Evolutionary conservation across 108 stramenopile species (phyloP), one percentile per base, ranked within the genome.

Genomic region (Nitzschia sp.): DNA sequence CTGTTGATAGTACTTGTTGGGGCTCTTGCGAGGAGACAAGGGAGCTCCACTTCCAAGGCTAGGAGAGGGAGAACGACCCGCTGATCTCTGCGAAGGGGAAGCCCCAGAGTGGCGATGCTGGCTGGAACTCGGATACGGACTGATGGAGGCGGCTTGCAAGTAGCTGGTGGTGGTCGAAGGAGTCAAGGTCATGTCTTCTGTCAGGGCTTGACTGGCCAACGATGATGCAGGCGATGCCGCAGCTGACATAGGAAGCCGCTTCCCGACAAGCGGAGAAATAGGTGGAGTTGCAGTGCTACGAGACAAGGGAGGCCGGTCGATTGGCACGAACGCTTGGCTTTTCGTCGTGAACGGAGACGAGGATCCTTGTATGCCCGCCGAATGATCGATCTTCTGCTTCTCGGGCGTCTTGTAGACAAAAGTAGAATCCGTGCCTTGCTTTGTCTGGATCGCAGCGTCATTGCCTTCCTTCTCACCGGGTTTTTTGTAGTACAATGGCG

Each of bases 1-100:
- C 19, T 41, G 36, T 25, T 34, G 60, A 23, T 31, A n/a, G 38
- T 66, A 41, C 66, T 66, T 66, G 63, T n/a, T 50, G 5, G 66
- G 66, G 34, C 53, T 54, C 35, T 54, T 53, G 33, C 34, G 66
- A 23, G 66, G 66, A 1, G 66, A 38, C 23, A 34, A 25, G 23
- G 38, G 21, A 26, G 35, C 21, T 45, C 31, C 16, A 61, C 17
- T 21, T 1, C 38, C 9, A 6, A 19, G 17, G n/a, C 33, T 61
- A 41, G 57, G 57, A 2, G 57, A 58, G 3, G n/a, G 41, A n/a
- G 19, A 22, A n/a, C 55, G 15, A 26, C 23, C 28, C 23, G 27
- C 19, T 25, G 27, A 15, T 15, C 6, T 5, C 2, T 29, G 55
- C 4, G 17, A 26, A 56, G 55, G 55, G 30, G 9, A 16, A 5